A percentile compares a stretch with the other conserved stretches of the same genome.
Conservation (phyloP, 257 asterid genomes). For the Ilex aquifolium region DNA sequence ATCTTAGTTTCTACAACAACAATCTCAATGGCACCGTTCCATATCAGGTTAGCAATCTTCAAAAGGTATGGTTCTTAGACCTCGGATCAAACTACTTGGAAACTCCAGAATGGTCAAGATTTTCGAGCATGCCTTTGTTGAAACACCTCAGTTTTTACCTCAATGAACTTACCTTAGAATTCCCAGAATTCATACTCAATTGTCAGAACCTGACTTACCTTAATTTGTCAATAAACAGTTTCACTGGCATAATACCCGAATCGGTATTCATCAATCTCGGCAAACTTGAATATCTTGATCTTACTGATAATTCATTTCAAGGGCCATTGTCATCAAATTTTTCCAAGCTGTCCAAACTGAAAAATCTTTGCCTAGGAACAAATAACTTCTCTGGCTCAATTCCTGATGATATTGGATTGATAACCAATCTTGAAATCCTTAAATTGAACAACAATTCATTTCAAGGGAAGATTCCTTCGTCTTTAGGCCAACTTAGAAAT, state of each 20-base stretch:
- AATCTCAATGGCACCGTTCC: conserved; percentile 47
- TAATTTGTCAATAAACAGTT: conserved; percentile 46
- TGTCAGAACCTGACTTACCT: conserved; percentile 57
- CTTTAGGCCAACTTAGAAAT: conserved; percentile 31
- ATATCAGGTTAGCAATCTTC: conserved; percentile 54
- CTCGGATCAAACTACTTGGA: conserved; percentile 55
- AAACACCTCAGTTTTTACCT: conserved; percentile 31
- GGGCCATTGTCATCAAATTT: conserved; percentile 48
- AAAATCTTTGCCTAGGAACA: conserved; percentile 31
- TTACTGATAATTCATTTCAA: conserved; percentile 36
- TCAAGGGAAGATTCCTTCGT: conserved; percentile 40
- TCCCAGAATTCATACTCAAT: conserved; percentile 52
- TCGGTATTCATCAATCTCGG: conserved; percentile 36
- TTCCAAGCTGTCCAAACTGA: conserved; percentile 39
- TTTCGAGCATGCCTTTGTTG: conserved; percentile 47
- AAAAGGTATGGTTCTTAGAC: conserved; percentile 45
- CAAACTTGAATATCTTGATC: conserved; percentile 49
- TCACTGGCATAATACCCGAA: conserved; percentile 60
- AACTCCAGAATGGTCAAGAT: conserved; percentile 57
- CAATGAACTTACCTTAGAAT: conserved; percentile 41
- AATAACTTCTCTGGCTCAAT: conserved; percentile 50
- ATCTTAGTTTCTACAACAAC: conserved; percentile 54
- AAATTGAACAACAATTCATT: conserved; percentile 50
- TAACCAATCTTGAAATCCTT: conserved; percentile 34
- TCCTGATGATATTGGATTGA: conserved; percentile 30